These are phyloP conservation scores for Vigna mungo DNA, from an alignment of 306 rosid genomes.

Conservation along the genomic window DNA sequence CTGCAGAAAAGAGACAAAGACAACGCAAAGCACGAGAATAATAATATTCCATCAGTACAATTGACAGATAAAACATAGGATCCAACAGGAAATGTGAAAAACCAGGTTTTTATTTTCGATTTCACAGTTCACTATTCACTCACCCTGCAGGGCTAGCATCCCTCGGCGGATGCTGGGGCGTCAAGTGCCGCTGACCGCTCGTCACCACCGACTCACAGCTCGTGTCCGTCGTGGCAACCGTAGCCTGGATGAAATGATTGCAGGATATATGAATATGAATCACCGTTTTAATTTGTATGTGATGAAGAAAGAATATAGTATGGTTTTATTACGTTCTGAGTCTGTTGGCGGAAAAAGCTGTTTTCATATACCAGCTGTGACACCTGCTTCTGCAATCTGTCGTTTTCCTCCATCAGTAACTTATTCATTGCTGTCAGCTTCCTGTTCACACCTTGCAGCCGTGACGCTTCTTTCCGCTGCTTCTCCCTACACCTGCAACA, in stretches of 20 bases:
- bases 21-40: slow-evolving; percentile 40
- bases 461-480: slow-evolving; percentile 95
- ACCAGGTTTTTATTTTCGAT: background rate
- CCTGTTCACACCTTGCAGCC: slow-evolving; percentile 89
- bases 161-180: slow-evolving; percentile 98
- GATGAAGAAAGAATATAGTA: background rate
- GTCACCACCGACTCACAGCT: slow-evolving; percentile 99
- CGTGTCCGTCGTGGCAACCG: slow-evolving; percentile 87
- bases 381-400: slow-evolving; percentile 95
- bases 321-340: slow-evolving; percentile 71
- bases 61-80: slow-evolving; percentile 27
- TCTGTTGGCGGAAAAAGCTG: slow-evolving; percentile 92
- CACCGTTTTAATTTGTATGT: background rate
- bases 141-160: slow-evolving; percentile 99
- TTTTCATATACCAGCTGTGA: slow-evolving; percentile 94
- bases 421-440: slow-evolving; percentile 97
- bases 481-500: slow-evolving; percentile 91
- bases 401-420: slow-evolving; percentile 97
- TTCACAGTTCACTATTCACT: slow-evolving; percentile 43
- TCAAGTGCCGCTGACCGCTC: slow-evolving; percentile 87
- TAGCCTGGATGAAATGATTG: slow-evolving; percentile 50
- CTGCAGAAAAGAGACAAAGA: slow-evolving; percentile 54
- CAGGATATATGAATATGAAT: background rate
- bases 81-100: slow-evolving; percentile 4
- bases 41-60: slow-evolving; percentile 39